Conservation (phyloP, 768 basidiomycete species). For the Naganishia onofrii region DNA sequence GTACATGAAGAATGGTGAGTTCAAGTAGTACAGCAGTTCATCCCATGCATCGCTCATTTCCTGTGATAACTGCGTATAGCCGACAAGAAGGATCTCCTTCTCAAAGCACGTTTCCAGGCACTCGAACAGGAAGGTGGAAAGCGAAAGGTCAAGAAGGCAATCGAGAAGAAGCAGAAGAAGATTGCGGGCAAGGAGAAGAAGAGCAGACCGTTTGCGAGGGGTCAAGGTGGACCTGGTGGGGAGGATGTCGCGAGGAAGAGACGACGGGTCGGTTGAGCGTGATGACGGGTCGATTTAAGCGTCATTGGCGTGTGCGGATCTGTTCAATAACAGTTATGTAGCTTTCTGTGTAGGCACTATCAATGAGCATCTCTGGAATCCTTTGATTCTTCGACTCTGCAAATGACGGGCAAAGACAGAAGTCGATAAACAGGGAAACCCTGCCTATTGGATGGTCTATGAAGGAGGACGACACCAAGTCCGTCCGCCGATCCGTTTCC, state of each 20-base stretch:
- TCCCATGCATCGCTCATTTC: neutral
- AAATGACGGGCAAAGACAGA: too few relatives aligned
- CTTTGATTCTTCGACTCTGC: too few relatives aligned
- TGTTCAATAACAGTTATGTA: neutral
- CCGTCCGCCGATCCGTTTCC: too few relatives aligned
- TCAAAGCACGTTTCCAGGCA: slow-evolving; percentile 74
- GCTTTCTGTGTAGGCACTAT: too few relatives aligned
- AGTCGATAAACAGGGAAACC: too few relatives aligned
- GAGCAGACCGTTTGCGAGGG: slow-evolving; percentile 64
- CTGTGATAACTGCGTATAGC: slow-evolving; percentile 55
- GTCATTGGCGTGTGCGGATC: too few relatives aligned
- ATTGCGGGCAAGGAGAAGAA: slow-evolving; percentile 83
- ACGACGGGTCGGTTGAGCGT: slow-evolving; percentile 22
- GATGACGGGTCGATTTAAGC: neutral
- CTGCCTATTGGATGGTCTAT: too few relatives aligned
- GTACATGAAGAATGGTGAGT: slow-evolving; percentile 78
- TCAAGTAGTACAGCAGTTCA: neutral
- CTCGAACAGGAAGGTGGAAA: slow-evolving; percentile 73
- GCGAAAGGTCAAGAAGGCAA: slow-evolving; percentile 76
- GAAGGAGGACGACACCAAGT: too few relatives aligned
- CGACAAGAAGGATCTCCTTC: slow-evolving; percentile 71
- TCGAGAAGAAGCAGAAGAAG: slow-evolving; percentile 87
- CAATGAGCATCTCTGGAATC: too few relatives aligned
- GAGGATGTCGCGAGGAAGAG: slow-evolving; percentile 22
- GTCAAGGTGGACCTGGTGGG: slow-evolving; percentile 30